A percentile compares a stretch with the other conserved stretches of the same genome.
Evolutionary conservation across 139 green algal species (phyloP).

Genomic region (Astrephomene gubernaculifera): DNA sequence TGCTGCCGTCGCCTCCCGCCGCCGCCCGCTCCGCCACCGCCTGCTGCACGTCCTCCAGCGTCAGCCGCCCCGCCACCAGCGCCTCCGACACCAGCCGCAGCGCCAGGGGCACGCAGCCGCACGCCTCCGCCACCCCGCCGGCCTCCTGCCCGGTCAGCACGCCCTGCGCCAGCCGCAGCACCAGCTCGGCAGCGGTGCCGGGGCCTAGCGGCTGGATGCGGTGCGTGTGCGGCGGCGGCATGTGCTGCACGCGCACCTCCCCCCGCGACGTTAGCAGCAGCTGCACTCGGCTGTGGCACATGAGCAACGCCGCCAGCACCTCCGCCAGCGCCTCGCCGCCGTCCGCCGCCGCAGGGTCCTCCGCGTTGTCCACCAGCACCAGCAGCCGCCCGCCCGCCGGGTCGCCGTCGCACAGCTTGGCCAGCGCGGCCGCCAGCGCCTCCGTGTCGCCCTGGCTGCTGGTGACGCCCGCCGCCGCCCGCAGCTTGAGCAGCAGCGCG

Average conservation of each 20-base stretch:
- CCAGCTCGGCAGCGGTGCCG: background rate
- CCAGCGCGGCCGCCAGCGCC: background rate
- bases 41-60: background rate
- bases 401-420: background rate
- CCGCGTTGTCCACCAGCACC: slow-evolving; percentile 22
- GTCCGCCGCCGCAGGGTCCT: slow-evolving; percentile 14
- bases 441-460: background rate
- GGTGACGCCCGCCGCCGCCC: background rate
- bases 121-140: background rate
- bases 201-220: background rate
- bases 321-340: background rate
- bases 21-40: background rate
- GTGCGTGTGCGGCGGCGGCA: slow-evolving; percentile 8
- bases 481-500: slow-evolving; percentile 23
- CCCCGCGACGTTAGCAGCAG: background rate
- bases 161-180: background rate
- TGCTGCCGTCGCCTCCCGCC: background rate
- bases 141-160: background rate
- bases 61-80: slow-evolving; percentile 3
- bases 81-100: slow-evolving; percentile 28
- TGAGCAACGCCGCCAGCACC: background rate
- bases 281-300: background rate
- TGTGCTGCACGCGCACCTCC: background rate
- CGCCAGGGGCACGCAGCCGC: slow-evolving; percentile 10
- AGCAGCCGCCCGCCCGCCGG: background rate